Evolutionary conservation across 257 asterid species (phyloP).

Genomic region (Avicennia marina): DNA sequence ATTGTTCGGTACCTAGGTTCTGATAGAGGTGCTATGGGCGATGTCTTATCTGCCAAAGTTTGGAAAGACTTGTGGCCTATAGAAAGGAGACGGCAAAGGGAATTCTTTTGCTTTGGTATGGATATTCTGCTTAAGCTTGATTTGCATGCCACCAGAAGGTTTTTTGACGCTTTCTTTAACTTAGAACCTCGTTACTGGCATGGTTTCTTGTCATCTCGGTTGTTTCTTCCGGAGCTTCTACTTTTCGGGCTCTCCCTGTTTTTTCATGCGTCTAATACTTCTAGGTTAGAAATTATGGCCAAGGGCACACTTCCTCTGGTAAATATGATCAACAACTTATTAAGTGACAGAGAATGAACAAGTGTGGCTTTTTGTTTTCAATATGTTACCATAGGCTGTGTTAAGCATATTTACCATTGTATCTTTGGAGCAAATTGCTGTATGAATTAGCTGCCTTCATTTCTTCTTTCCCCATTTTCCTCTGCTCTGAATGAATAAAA

Average conservation of each 20-base stretch:
- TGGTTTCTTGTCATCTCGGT: slow-evolving; percentile 87
- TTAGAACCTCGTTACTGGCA: slow-evolving; percentile 97
- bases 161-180: slow-evolving; percentile 83
- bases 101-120: slow-evolving; percentile 97
- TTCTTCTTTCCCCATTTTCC: too few relatives aligned
- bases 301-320: slow-evolving; percentile 86
- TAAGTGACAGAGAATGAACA: slow-evolving; percentile 53
- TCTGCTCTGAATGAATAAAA: too few relatives aligned
- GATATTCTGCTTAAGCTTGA: slow-evolving; percentile 88
- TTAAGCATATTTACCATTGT: background rate
- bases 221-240: slow-evolving; percentile 79
- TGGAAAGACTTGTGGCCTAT: slow-evolving; percentile 98
- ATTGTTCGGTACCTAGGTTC: slow-evolving; percentile 65
- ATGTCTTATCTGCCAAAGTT: slow-evolving; percentile 59
- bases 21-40: slow-evolving; percentile 37
- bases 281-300: slow-evolving; percentile 86
- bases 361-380: slow-evolving; percentile 2
- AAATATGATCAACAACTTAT: slow-evolving; percentile 68
- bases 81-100: slow-evolving; percentile 93
- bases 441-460: too few relatives aligned
- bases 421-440: slow-evolving; percentile 25
- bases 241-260: slow-evolving; percentile 81
- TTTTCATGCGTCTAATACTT: slow-evolving; percentile 63
- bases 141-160: slow-evolving; percentile 76
- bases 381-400: too few relatives aligned